Base-by-base conservation (phyloP, 2,329 filamentous ascomycete genomes). In the Metarhizium brunneum region DNA sequence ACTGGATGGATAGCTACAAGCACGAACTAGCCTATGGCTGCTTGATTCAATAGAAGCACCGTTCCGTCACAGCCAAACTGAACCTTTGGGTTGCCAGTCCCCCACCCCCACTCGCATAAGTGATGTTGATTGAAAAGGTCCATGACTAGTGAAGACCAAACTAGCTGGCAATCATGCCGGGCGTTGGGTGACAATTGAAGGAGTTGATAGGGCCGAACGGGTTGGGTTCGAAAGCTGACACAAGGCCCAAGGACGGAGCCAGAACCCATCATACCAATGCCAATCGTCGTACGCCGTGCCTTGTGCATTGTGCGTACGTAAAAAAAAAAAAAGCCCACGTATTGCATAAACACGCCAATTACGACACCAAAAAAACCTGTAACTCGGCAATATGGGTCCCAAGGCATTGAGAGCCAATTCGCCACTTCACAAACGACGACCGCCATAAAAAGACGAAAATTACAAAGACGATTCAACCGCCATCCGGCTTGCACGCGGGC, bases 1-100 rank as follows among this genome's bases (percentile, higher is more conserved):
- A 54, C 52, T 38, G 52, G 52, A 54, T 30, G 52, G 45, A 54
- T 54, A 55, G 56, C 53, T 55, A 51, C 48, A 55, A 49, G 50
- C 38, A 45, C 14, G 45, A 47, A 47, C 25, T 20, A 11, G 45
- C 13, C 45, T 16, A 47, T 14, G 56, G 36, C 56, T 53, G 52
- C 56, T 54, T 52, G 50, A 57, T 48, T 57, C 49, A 57, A 55
- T 55, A 52, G 52, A 52, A 50, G 38, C 35, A 32, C 20, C 51
- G 48, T 57, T 52, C 45, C 42, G 40, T 54, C 32, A 6, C 30
- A n/a, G 16, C 42, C 42, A 47, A 32, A 20, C 29, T 35, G 48
- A 6, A 10, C 8, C 16, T 45, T 10, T 20, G 6, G 4, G 20
- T 45, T 45, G 5, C 7, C 32, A 10, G 7, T 10, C 32, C 32